phyloP scores from a whole-genome alignment of 352 stramenopile species.

The Pythium scleroteichum region DNA sequence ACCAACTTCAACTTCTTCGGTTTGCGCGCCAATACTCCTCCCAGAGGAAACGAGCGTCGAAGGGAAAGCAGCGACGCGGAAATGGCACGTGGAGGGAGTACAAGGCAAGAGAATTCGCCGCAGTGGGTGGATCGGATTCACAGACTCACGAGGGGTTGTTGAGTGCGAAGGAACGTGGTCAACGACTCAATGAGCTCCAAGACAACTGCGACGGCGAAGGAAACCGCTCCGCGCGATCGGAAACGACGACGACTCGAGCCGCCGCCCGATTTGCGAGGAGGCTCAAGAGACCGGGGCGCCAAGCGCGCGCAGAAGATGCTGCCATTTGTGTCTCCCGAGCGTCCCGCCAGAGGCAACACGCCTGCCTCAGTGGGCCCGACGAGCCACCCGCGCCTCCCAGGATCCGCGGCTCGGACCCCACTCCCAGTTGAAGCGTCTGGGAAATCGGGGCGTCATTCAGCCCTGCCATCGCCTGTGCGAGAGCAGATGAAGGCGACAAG shows the following conservation, averaged over 20 bases:
- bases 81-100: background rate
- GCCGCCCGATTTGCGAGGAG: background rate
- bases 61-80: background rate
- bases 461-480: slow-evolving; percentile 19
- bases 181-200: background rate
- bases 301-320: slow-evolving; percentile 12
- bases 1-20: slow-evolving; percentile 21
- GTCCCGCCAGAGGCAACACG: background rate
- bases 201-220: background rate
- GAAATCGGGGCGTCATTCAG: background rate
- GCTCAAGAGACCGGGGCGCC: background rate
- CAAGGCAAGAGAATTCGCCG: too few species aligned
- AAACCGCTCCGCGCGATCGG: background rate
- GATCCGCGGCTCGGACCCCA: slow-evolving; percentile 9
- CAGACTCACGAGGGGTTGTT: too few species aligned
- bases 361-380: too few species aligned
- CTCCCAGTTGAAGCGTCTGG: slow-evolving; percentile 9
- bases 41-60: background rate
- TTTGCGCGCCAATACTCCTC: too few species aligned
- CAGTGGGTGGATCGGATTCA: too few species aligned
- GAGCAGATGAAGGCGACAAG: slow-evolving; percentile 14
- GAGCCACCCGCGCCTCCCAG: background rate
- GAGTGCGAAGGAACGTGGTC: too few species aligned
- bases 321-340: slow-evolving; percentile 28
- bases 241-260: slow-evolving; percentile 19